Evolutionary conservation across 129 eudicot genomes (phyloP), one percentile per base, ranked within the genome.

Genomic region (Dittrichia graveolens): DNA sequence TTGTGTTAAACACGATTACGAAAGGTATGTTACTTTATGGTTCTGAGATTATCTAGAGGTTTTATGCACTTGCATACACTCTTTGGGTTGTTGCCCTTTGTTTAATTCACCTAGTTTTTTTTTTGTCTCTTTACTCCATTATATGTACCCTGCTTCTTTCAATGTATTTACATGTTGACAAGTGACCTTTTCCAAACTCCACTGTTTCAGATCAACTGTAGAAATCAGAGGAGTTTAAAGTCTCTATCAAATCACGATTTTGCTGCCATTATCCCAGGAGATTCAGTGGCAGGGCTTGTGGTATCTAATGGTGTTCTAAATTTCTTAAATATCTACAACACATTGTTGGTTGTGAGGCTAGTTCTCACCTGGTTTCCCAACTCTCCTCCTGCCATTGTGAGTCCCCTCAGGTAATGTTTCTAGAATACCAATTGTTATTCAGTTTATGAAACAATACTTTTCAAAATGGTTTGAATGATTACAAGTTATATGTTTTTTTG

Each of bases 281-380:
- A 93, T 79, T 86, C 96, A 63, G 83, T 93, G n/a, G 96, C 95
- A 11, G 96, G 95, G 38, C 12, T 89, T 38, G 98, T 93, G 77
- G 98, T 79, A 46, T 74, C 92, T 12, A 93, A 89, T 84, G 96
- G 98, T 24, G 75, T 93, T 58, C 37, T 79, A 65, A 93, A 89
- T 68, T 93, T 93, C 86, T 80, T 93, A 75, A 93, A 93, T 69
- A 78, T 93, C 45, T 93, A 93, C 80, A 89, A 93, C 70, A 89
- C 96, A 31, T 47, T 93, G 67, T 83, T 93, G 88, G 87, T 89
- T 82, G 91, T 77, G 42, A 85, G 98, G 89, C 92, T 93, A 7
- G 92, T 93, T 79, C 84, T 93, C 47, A 93, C 98, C 39, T 93
- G 98, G 98, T 93, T 93, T 76, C 98, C 98, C 18, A 89, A 84